Base-by-base conservation (phyloP, 371 early-diverging fungal genomes). In the Dinochytrium kinnereticum region DNA sequence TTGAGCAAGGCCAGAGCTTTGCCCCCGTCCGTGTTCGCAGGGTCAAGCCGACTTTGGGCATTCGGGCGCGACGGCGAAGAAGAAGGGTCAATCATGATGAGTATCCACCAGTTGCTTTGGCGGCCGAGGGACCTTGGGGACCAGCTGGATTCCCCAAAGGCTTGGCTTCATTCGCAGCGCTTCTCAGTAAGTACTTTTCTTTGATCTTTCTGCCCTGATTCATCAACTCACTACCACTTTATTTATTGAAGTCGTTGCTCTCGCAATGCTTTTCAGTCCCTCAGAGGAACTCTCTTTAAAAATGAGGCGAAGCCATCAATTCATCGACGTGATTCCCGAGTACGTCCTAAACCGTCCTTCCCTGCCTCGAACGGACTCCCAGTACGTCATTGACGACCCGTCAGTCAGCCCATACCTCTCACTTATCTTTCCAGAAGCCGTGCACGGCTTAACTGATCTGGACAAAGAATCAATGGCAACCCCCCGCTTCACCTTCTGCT, bases 301-400 rank as follows among this genome's bases (percentile, higher is more conserved):
- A 24, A 7, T 36, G 33, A 61, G 19, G 34, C 64, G 64, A 17
- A 61, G 36, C 17, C 10, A 17, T 7, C 7, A 36, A 31, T 36
- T 31, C 34, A 26, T 61, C 7, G 64, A 61, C 34, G 36, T 34
- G 36, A 30, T 66, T n/a, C 66, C 66, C 2, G 44, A 38, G 10
- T 21, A 38, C 44, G n/a, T 40, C 17, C 39, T 66, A 5, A 44
- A 37, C 44, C 66, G 66, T 5, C 66, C 49, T 24, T 15, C n/a
- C 66, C 49, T 66, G n/a, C 66, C 66, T 21, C 10, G 66, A 2
- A 66, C 66, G 24, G 66, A 66, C 33, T 26, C 66, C 15, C 39
- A 10, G 10, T 66, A 66, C 44, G 66, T 66, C 17, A 66, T 66
- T 28, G 66, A 66, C 44, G 66, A 66, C 44, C 44, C 66, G 10